phyloP scores from a whole-genome alignment of 2,329 filamentous ascomycete genomes.

The Colletotrichum sp. region DNA sequence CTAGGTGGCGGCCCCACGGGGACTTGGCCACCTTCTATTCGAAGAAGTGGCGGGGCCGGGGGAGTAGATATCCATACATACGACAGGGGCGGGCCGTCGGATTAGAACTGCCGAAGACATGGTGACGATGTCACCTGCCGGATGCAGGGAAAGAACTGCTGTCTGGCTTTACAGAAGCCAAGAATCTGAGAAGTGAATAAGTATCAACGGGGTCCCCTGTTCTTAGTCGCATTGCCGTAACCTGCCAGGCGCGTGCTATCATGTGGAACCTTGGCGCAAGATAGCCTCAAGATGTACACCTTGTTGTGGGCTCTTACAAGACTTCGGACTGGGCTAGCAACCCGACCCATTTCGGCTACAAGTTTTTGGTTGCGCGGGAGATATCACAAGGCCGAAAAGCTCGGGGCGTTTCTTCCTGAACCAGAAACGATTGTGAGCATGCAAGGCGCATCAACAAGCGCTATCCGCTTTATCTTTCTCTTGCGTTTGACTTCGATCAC shows the following conservation, averaged over 20 bases:
- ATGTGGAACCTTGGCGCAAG: not conserved
- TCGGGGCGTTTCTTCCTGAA: not conserved
- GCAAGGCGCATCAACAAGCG: not conserved
- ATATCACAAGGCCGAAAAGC: not conserved
- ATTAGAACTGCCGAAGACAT: not conserved
- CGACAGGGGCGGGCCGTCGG: not conserved
- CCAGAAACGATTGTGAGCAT: not conserved
- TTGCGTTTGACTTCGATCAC: not conserved
- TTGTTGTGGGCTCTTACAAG: not conserved
- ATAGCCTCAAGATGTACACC: not conserved
- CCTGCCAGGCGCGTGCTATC: not conserved
- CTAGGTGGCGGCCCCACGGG: not conserved
- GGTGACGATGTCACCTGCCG: not conserved
- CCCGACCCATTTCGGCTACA: not conserved
- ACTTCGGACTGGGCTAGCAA: not conserved
- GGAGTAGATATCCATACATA: not conserved
- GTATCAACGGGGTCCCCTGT: not conserved
- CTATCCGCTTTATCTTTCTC: fast-evolving
- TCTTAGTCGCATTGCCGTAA: not conserved
- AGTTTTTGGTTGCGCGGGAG: fast-evolving
- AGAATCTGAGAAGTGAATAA: not conserved
- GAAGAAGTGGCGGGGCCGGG: not conserved
- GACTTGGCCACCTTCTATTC: not conserved
- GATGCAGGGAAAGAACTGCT: not conserved
- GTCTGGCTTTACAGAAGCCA: not conserved